phyloP scores from a whole-genome alignment of 2,329 filamentous ascomycete genomes.

The Trichophyton rubrum region DNA sequence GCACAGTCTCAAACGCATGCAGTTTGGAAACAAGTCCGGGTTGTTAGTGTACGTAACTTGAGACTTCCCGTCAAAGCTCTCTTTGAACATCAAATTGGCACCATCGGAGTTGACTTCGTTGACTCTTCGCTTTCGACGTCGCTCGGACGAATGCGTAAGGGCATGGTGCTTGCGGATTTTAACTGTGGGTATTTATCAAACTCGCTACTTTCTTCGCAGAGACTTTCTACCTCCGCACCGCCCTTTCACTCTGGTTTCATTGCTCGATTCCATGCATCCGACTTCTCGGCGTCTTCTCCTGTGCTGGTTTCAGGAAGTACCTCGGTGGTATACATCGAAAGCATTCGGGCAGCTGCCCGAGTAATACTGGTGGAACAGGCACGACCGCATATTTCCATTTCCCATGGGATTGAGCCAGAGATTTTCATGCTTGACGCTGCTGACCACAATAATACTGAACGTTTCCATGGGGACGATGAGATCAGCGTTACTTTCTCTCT shows the following conservation, averaged over 20 bases:
- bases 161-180: slow-evolving; percentile 65
- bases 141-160: slow-evolving; percentile 49
- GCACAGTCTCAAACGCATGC: slow-evolving; percentile 43
- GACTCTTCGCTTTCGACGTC: slow-evolving; percentile 11
- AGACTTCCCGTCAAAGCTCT: slow-evolving; percentile 68
- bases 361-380: slow-evolving; percentile 45
- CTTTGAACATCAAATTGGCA: slow-evolving; percentile 73
- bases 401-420: slow-evolving; percentile 25
- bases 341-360: slow-evolving; percentile 68
- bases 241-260: slow-evolving; percentile 52
- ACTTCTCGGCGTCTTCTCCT: slow-evolving; percentile 37
- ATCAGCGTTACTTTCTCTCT: slow-evolving; percentile 44
- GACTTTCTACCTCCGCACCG: slow-evolving; percentile 14
- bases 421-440: slow-evolving; percentile 35
- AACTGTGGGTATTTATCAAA: slow-evolving; percentile 30
- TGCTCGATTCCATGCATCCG: slow-evolving; percentile 55
- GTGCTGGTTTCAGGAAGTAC: slow-evolving; percentile 44
- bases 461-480: slow-evolving; percentile 14
- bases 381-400: slow-evolving; percentile 15
- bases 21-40: slow-evolving; percentile 69
- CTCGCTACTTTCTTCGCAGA: slow-evolving; percentile 6
- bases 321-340: slow-evolving; percentile 72
- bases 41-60: slow-evolving; percentile 79
- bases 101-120: slow-evolving; percentile 56
- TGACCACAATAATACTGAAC: slow-evolving; percentile 7